Evolutionary conservation across 169 alveolate genomes (phyloP), one percentile per base, ranked within the genome.

Genomic region (Plasmodium inui): DNA sequence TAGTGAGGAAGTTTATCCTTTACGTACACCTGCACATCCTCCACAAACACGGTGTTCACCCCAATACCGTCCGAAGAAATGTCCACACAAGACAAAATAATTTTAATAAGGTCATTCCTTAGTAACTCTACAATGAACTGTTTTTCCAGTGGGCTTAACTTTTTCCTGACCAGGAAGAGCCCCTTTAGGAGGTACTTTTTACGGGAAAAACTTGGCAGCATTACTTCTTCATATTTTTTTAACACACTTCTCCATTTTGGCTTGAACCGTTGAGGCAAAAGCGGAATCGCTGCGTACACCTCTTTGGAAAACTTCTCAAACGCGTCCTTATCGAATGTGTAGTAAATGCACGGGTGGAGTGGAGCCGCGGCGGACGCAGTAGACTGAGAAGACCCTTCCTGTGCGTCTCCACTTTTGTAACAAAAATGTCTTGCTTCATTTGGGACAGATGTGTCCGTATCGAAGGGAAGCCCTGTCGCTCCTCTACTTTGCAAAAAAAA

Each of bases 261-360:
- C 50, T 10, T 57, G 41, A 67, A 57, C 30, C 32, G 76, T 79
- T 89, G 83, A 89, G 72, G 74, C 19, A 89, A 61, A 8, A 53
- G 10, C 30, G 70, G 44, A 34, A 89, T 50, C 53, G 17, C 28
- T 79, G 70, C 67, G 82, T 89, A 89, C 34, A 89, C 30, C 1
- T 37, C 82, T 26, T 78, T 61, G 17, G 90, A 57, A 89, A 89
- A 79, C n/a, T 26, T 50, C 39, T 17, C 34, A 10, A 79, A 79
- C 10, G 28, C 37, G 44, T 79, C 89, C 57, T 53, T 41, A 41
- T 89, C 76, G 72, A 79, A 89, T 41, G 72, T 89, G 67, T 89
- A 89, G 72, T 89, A 89, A 30, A 89, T 89, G 46, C 94, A 89
- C 1, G 94, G 94, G 53, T 89, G 67, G 46, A 89, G 53, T 79